Base-by-base conservation (phyloP, 2,329 filamentous ascomycete species). In the Stachybotrys echinatus region DNA sequence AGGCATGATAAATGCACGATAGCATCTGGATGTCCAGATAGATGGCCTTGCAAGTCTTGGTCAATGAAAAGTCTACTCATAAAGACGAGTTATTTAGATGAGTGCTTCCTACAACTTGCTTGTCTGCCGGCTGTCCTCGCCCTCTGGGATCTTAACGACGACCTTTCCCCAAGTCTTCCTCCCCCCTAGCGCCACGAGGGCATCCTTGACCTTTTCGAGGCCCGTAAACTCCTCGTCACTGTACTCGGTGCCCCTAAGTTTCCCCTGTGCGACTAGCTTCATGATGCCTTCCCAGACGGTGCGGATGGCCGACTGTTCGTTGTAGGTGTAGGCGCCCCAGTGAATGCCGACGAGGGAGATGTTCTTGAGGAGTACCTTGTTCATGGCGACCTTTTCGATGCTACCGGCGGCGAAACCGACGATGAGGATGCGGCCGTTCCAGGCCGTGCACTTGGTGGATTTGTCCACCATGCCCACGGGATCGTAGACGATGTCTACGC, bases 91-190 rank as follows among this genome's bases (percentile, higher is more conserved):
- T 5, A 14, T 34, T 5, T 34, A 5, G 27, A 3, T 42, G 20
- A n/a, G 27, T 34, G 5, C 27, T 20, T 51, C 31, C 61, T 57
- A 85, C 63, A 85, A 58, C 66, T 79, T 82, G 59, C 76, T 81
- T 54, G 76, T 73, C 6, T 74, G 77, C 42, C 82, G 76, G 58
- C 91, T 40, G 19, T 40, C 38, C 38, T 40, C 38, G 18, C n/a
- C 18, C 12, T n/a, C 88, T 2, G 87, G 84, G 40, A 97, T 76
- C 70, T 89, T 89, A 19, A 96, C 85, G 2, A 96, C 89, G 1
- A 97, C 92, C 77, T 97, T 97, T 0, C 92, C 92, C 92, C 92
- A 97, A 2, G 91, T 96, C 47, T 87, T 88, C 52, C 92, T 77
- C 1, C 83, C 82, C 2, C 89, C 92, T 49, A 97, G 70, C 3